phyloP scores from a whole-genome alignment of 352 stramenopile species.

The Pythium pyrilobum region DNA sequence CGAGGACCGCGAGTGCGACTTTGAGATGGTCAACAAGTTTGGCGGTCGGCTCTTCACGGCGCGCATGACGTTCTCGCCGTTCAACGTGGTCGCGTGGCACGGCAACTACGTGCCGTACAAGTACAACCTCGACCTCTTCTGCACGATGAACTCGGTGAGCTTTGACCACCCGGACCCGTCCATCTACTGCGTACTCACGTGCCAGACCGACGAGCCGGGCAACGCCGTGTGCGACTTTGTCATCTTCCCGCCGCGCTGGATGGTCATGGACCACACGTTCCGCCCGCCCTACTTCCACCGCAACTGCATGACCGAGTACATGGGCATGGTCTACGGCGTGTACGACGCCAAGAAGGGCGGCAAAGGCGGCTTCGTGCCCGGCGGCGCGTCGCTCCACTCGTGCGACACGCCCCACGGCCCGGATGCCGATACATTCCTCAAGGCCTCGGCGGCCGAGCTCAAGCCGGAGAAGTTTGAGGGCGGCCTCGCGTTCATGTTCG shows the following conservation, averaged over 20 bases:
- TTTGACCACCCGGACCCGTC: constrained; percentile 96
- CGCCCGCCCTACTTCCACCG: constrained; percentile 94
- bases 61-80: constrained; percentile 85
- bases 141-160: constrained; percentile 93
- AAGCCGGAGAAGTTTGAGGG: constrained; percentile 89
- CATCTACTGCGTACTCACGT: constrained; percentile 98
- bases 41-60: constrained; percentile 87
- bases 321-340: constrained; percentile 95
- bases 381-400: constrained; percentile 90
- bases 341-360: constrained; percentile 94
- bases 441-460: constrained; percentile 76
- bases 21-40: constrained; percentile 84
- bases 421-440: constrained; percentile 90
- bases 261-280: constrained; percentile 93
- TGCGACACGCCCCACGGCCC: constrained; percentile 90
- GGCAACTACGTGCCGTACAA: constrained; percentile 98
- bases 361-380: constrained; percentile 87
- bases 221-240: constrained; percentile 96
- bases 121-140: constrained; percentile 95
- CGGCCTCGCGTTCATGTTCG: constrained; percentile 98
- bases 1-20: constrained; percentile 82
- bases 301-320: constrained; percentile 98
- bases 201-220: constrained; percentile 87
- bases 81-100: constrained; percentile 98
- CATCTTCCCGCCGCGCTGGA: constrained; percentile 96